A percentile compares a stretch with the other conserved stretches of the same genome.
Evolutionary conservation across 768 basidiomycete genomes (phyloP).

Genomic region (Kwoniella mangroviensis): DNA sequence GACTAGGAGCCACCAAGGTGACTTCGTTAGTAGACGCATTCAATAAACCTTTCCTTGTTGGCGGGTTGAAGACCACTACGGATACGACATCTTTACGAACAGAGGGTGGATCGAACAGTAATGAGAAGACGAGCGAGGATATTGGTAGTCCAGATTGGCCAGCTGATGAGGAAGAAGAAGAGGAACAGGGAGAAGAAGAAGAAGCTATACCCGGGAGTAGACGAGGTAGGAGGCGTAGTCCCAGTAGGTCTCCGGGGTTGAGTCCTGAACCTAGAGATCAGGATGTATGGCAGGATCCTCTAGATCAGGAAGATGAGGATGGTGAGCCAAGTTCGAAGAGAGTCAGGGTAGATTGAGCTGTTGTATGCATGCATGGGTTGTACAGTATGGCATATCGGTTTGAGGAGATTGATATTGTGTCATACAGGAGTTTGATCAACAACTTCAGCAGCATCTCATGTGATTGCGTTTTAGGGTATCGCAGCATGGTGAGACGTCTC

Average conservation of each 20-base stretch:
- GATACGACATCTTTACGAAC: neutral
- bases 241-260: constrained; percentile 42
- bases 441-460: too few species aligned
- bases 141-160: constrained; percentile 45
- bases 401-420: too few species aligned
- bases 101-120: constrained; percentile 1
- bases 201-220: neutral
- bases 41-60: constrained; percentile 72
- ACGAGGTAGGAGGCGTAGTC: constrained; percentile 18
- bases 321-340: constrained; percentile 24
- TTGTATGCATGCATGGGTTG: neutral
- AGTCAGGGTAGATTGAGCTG: constrained; percentile 8
- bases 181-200: constrained; percentile 7
- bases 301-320: constrained; percentile 47
- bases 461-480: neutral
- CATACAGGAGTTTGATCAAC: too few species aligned
- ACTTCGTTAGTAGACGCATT: constrained; percentile 88
- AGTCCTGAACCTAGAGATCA: constrained; percentile 32
- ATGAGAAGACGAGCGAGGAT: neutral
- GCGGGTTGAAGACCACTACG: constrained; percentile 27
- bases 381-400: neutral
- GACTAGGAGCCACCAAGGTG: constrained; percentile 92
- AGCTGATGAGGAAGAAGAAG: constrained; percentile 22
- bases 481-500: neutral
- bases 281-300: constrained; percentile 45